Conservation (phyloP, 345 rosid genomes). For the Syzygium aqueum region DNA sequence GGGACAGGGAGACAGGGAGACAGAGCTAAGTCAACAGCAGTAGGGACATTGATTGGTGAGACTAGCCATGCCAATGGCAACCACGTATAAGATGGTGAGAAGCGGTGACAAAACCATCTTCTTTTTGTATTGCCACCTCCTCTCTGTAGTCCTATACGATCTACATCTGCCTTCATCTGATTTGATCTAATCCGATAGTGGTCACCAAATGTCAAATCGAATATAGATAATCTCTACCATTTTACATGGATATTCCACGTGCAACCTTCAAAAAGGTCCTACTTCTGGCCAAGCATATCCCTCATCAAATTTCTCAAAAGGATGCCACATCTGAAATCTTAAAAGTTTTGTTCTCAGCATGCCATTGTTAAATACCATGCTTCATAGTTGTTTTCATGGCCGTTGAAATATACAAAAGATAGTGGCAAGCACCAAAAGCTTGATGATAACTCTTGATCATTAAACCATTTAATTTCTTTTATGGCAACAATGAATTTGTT, state of each 20-base stretch:
- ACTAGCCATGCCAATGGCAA: background rate
- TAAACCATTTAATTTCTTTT: background rate
- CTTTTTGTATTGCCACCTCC: background rate
- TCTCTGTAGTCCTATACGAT: background rate
- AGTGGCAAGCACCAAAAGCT: background rate
- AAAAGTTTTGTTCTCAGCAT: background rate
- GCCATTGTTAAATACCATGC: background rate
- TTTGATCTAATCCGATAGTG: background rate
- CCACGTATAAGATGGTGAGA: background rate
- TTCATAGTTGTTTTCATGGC: background rate
- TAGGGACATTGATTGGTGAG: background rate
- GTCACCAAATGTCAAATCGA: background rate
- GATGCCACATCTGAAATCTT: background rate
- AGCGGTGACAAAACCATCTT: background rate
- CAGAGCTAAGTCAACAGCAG: background rate
- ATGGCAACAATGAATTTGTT: background rate
- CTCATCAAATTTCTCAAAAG: background rate
- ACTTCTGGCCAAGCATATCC: background rate
- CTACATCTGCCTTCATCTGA: background rate
- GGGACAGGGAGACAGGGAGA: background rate
- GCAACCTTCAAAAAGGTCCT: background rate
- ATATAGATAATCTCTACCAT: background rate
- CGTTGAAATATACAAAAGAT: background rate
- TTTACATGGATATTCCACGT: background rate
- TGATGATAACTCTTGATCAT: background rate